These are phyloP conservation scores for Rhodotorula glutinis DNA, from an alignment of 1,284 basidiomycete species.

Conservation along the genomic window DNA sequence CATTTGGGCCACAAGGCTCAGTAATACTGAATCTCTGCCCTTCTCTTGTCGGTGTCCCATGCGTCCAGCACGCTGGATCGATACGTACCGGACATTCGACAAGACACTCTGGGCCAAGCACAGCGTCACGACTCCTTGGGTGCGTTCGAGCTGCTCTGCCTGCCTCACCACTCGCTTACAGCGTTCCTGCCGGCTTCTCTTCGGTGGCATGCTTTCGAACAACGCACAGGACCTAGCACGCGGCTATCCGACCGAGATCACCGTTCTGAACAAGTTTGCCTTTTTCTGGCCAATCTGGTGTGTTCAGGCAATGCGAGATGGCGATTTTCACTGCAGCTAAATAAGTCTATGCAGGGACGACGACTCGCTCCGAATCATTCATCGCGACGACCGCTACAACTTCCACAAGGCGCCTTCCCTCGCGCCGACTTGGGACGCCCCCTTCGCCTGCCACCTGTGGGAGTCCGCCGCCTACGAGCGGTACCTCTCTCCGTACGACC, in stretches of 20 bases:
- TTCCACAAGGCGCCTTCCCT: conserved; percentile 15
- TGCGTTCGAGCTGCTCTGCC: not conserved
- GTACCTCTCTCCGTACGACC: conserved; percentile 30
- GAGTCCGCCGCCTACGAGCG: conserved; percentile 23
- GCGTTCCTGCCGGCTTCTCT: not conserved
- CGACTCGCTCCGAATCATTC: conserved; percentile 32
- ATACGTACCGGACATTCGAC: conserved; percentile 51
- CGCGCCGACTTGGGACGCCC: conserved; percentile 17
- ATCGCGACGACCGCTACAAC: conserved; percentile 14
- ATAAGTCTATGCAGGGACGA: conserved; percentile 28
- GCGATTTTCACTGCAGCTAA: not conserved
- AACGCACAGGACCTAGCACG: conserved; percentile 47
- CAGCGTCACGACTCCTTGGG: conserved; percentile 48
- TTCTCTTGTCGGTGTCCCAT: not conserved
- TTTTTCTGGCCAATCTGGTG: conserved; percentile 55
- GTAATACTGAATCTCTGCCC: not conserved
- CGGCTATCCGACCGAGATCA: conserved; percentile 50
- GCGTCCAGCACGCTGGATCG: conserved; percentile 37
- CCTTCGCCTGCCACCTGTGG: conserved; percentile 38
- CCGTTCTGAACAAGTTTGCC: conserved; percentile 51
- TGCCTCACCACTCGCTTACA: not conserved
- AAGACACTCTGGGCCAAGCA: conserved; percentile 50
- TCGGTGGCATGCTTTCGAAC: too few species aligned
- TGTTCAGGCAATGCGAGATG: not conserved
- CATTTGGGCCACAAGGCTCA: too few species aligned